Evolutionary conservation across 768 basidiomycete species (phyloP), one percentile per base, ranked within the genome.

Genomic region (Tylopilus subfusipes): DNA sequence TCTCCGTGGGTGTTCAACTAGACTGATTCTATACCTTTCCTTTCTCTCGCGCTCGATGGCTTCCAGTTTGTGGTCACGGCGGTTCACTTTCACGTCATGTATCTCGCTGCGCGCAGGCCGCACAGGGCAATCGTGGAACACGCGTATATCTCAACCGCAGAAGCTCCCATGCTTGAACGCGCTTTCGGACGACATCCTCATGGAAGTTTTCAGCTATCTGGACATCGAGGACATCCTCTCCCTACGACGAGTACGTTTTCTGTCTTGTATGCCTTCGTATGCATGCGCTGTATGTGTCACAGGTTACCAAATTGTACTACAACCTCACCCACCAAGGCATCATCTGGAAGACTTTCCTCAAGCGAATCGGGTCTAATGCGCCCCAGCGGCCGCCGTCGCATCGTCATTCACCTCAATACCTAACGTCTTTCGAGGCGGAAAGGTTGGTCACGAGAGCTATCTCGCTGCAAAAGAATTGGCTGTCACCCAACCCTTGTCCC

Each of bases 311-410:
- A 59, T 63, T 76, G 4, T 82, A 83, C 60, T 86, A 80, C 61
- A 67, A 82, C 29, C 74, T 88, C 54, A 86, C 85, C 0, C 83
- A 87, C 53, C 81, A 87, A 58, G 79, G 85, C 18, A 69, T 81
- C 43, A 82, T 88, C 38, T 88, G 87, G 87, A 85, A 83, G 65
- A 79, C 79, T 18, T 81, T 85, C 55, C 70, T 88, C 54, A 66
- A 72, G 38, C 66, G 70, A n/a, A 73, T 85, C 57, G 74, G 74
- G 24, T 72, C 83, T n/a, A 82, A 81, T 10, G 68, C 84, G 18
- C 80, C 85, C 6, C 83, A 82, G 5, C 68, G 85, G 5, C 83
- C 84, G 2, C 85, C 85, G 0, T 83, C 82, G 0, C 73, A 75
- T 56, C 75, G 76, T 30, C 80, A 82, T 61, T 68, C 68, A 0